Conservation (phyloP, 371 early-diverging fungal species). For the Mortierella sp. region DNA sequence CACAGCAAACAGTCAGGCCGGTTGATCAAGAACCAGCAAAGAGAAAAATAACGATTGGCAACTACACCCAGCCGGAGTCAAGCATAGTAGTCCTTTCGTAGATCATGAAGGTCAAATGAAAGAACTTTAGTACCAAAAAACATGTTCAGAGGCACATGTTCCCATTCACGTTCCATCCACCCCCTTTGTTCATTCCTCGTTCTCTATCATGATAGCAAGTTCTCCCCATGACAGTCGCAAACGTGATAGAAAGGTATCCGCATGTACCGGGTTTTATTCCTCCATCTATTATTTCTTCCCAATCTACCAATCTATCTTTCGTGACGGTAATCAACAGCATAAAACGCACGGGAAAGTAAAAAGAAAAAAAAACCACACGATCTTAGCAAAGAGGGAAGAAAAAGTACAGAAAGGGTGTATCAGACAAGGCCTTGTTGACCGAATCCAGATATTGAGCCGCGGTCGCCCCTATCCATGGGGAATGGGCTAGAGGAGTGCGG, state of each 20-base stretch:
- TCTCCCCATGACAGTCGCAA: background rate
- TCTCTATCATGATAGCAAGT: background rate
- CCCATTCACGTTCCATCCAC: conserved; percentile 3
- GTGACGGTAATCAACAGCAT: background rate
- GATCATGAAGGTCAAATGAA: background rate
- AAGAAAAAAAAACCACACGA: background rate
- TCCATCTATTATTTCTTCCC: background rate
- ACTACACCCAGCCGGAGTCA: no score
- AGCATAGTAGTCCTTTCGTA: no score
- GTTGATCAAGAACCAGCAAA: no score
- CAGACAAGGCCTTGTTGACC: conserved; percentile 41
- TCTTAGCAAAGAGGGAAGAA: background rate
- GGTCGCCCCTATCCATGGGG: conserved; percentile 39
- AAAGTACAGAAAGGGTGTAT: background rate
- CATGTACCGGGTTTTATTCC: background rate
- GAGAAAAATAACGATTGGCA: no score
- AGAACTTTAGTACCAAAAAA: background rate
- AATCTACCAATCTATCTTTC: background rate
- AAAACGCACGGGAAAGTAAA: background rate
- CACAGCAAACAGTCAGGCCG: background rate
- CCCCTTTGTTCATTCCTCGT: background rate
- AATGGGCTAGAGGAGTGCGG: conserved; percentile 26
- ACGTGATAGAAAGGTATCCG: background rate
- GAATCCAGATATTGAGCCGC: conserved; percentile 39
- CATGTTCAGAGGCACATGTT: background rate